These are phyloP conservation scores for Fomitopsis betulina DNA, from an alignment of 1,284 basidiomycete species.

Conservation along the genomic window DNA sequence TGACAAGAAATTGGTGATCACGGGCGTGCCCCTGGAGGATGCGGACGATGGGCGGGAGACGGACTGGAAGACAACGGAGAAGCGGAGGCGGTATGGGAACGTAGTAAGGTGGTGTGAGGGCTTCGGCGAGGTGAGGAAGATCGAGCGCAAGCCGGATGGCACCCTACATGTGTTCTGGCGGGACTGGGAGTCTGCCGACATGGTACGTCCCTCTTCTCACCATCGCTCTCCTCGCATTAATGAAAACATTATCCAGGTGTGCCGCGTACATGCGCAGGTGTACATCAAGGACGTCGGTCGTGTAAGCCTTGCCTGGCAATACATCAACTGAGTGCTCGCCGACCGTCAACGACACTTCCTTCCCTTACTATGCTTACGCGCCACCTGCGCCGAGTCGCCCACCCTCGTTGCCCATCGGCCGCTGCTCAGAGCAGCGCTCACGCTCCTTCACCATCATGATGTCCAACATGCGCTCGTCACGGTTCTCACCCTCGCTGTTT, in stretches of 20 bases:
- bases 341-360: background rate
- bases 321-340: constrained; percentile 13
- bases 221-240: constrained; percentile 4
- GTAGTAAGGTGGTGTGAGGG: constrained; percentile 26
- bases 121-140: constrained; percentile 22
- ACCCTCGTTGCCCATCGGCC: constrained; percentile 1
- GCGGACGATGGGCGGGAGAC: constrained; percentile 9
- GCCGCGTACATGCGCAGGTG: constrained; percentile 26
- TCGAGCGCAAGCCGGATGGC: constrained; percentile 25
- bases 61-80: constrained; percentile 14
- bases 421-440: background rate
- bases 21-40: constrained; percentile 7
- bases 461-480: background rate
- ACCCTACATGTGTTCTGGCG: constrained; percentile 28
- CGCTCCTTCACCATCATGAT: background rate
- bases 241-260: constrained; percentile 18
- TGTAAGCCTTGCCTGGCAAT: constrained; percentile 26
- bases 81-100: constrained; percentile 17
- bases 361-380: background rate
- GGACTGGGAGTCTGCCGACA: constrained; percentile 27
- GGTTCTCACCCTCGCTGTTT: background rate
- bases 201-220: constrained; percentile 14
- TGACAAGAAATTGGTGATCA: constrained; percentile 26
- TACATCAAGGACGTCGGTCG: constrained; percentile 27
- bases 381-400: background rate